Conservation (phyloP, 192 early-diverging fungal genomes). For the Nowakowskiella sp. region DNA sequence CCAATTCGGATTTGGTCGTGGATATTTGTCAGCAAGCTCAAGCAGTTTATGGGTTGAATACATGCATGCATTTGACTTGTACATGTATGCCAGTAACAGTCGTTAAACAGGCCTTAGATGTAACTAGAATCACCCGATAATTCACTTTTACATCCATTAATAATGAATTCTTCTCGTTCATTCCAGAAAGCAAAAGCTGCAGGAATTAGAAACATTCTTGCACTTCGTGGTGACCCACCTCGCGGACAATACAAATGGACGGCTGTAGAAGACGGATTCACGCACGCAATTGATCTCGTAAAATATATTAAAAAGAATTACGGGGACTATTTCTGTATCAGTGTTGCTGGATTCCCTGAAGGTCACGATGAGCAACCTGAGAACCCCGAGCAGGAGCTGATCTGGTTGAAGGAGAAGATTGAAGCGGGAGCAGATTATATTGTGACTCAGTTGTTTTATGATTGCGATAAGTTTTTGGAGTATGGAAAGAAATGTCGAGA, state of each 20-base stretch:
- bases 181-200: constrained; percentile 56
- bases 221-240: constrained; percentile 76
- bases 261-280: constrained; percentile 63
- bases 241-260: constrained; percentile 60
- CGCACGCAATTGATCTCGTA: constrained; percentile 68
- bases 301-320: constrained; percentile 66
- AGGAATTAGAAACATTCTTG: constrained; percentile 79
- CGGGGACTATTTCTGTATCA: constrained; percentile 76
- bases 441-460: constrained; percentile 79
- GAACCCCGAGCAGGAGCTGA: constrained; percentile 57
- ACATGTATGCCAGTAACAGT: constrained; percentile 73
- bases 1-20: constrained; percentile 64
- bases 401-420: constrained; percentile 64
- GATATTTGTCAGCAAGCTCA: constrained; percentile 21
- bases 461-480: constrained; percentile 61
- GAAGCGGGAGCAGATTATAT: constrained; percentile 74
- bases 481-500: constrained; percentile 60
- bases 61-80: constrained; percentile 78
- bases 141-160: too few species aligned
- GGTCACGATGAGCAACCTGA: constrained; percentile 60
- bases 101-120: constrained; percentile 61
- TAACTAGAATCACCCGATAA: too few species aligned
- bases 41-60: constrained; percentile 74
- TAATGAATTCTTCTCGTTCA: too few species aligned
- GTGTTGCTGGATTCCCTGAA: constrained; percentile 72